Evolutionary conservation across 78 protist genomes (phyloP).

Genomic region (Dictyostelium brefeldianum): DNA sequence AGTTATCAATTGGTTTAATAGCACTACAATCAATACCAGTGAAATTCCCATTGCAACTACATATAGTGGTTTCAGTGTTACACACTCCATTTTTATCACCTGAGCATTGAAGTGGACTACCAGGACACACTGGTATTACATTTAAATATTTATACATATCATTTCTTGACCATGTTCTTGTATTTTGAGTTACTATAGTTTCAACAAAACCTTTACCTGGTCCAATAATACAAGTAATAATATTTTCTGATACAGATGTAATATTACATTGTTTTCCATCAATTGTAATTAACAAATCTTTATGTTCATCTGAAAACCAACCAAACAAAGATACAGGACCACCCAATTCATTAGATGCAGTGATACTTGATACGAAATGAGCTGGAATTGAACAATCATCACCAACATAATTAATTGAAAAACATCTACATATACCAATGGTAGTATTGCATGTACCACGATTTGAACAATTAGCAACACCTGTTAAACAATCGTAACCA

Average conservation of each 20-base stretch:
- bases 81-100: neutral
- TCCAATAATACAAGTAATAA: neutral
- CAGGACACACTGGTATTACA: neutral
- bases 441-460: neutral
- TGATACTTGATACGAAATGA: neutral
- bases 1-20: neutral
- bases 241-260: neutral
- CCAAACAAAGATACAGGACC: conserved; percentile 2
- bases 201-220: neutral
- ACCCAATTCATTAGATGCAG: neutral
- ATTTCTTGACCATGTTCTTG: neutral
- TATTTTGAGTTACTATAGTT: neutral
- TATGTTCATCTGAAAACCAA: neutral
- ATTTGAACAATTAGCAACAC: neutral
- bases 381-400: neutral
- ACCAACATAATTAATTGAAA: neutral
- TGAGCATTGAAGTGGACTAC: neutral
- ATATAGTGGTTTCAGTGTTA: neutral
- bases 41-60: neutral
- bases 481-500: neutral
- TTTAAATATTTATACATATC: neutral
- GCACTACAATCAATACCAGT: conserved; percentile 11
- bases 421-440: neutral
- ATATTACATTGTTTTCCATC: neutral
- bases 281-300: neutral